Conservation (phyloP, 495 filamentous ascomycete genomes). For the Tuber borchii region DNA sequence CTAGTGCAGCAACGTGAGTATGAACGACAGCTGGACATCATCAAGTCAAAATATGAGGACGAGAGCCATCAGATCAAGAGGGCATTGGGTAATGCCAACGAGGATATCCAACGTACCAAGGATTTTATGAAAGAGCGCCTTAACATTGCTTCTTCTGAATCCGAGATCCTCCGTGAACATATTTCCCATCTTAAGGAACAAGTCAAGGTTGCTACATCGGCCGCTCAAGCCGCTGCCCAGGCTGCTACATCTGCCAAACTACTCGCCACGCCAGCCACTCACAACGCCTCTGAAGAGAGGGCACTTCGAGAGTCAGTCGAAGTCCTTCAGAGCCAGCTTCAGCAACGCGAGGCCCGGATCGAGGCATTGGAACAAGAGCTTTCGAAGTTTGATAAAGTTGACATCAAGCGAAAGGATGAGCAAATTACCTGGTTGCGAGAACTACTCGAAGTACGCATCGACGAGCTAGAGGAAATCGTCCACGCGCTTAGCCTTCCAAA, state of each 20-base stretch:
- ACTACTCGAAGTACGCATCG: slow-evolving; percentile 78
- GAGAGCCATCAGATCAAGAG: slow-evolving; percentile 64
- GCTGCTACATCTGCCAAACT: slow-evolving; percentile 65
- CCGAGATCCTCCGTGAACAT: slow-evolving; percentile 71
- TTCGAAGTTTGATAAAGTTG: slow-evolving; percentile 59
- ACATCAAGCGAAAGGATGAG: slow-evolving; percentile 65
- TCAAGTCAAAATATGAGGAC: slow-evolving; percentile 48
- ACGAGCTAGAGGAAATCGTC: slow-evolving; percentile 89
- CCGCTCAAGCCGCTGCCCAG: slow-evolving; percentile 77
- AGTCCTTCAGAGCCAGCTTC: slow-evolving; percentile 91
- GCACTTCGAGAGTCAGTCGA: slow-evolving; percentile 92
- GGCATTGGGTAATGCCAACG: slow-evolving; percentile 60
- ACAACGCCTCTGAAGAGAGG: slow-evolving; percentile 67
- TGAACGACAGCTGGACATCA: slow-evolving; percentile 61
- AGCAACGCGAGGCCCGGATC: slow-evolving; percentile 81
- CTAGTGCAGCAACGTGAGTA: slow-evolving; percentile 63
- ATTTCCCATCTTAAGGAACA: slow-evolving; percentile 78
- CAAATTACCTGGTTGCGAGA: slow-evolving; percentile 95
- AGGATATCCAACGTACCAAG: slow-evolving; percentile 66
- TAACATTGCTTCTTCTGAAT: slow-evolving; percentile 69
- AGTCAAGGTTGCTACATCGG: slow-evolving; percentile 81
- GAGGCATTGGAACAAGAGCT: slow-evolving; percentile 74
- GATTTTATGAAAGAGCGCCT: slow-evolving; percentile 63
- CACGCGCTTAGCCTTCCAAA: slow-evolving; percentile 63
- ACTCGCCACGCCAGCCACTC: slow-evolving; percentile 47